A percentile compares a stretch with the other conserved stretches of the same genome.
Conservation (phyloP, 495 filamentous ascomycete genomes). For the Penicillium odoratum region DNA sequence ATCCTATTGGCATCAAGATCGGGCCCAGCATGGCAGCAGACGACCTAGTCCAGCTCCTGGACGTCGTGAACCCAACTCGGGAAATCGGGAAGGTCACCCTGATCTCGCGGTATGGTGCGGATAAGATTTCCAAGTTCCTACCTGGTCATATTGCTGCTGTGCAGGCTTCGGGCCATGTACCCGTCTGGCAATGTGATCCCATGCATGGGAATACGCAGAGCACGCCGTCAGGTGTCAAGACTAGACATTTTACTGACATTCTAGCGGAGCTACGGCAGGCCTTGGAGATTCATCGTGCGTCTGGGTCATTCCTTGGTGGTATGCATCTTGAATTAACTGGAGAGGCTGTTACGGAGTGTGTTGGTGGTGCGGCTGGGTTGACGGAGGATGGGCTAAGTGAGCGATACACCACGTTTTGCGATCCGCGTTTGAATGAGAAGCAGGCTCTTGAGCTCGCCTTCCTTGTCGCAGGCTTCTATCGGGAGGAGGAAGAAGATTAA, state of each 20-base stretch:
- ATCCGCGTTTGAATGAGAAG: slow-evolving; percentile 94
- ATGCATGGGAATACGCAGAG: slow-evolving; percentile 83
- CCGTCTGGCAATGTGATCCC: slow-evolving; percentile 97
- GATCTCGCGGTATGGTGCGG: slow-evolving; percentile 90
- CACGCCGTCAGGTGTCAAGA: slow-evolving; percentile 75
- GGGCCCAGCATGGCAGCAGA: slow-evolving; percentile 75
- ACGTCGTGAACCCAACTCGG: slow-evolving; percentile 77
- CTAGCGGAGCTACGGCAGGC: slow-evolving; percentile 79
- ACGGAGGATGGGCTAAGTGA: slow-evolving; percentile 82
- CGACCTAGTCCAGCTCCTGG: slow-evolving; percentile 74
- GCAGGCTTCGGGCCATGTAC: slow-evolving; percentile 65
- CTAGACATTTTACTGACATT: slow-evolving; percentile 81
- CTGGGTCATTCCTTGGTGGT: slow-evolving; percentile 83
- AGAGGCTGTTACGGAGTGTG: slow-evolving; percentile 94
- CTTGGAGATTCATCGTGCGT: slow-evolving; percentile 76
- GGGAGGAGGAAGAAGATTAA: slow-evolving; percentile 41
- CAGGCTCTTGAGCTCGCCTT: slow-evolving; percentile 95
- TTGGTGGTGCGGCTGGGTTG: slow-evolving; percentile 85
- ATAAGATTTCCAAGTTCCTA: slow-evolving; percentile 67
- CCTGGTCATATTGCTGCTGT: slow-evolving; percentile 86
- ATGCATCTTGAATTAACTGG: slow-evolving; percentile 95
- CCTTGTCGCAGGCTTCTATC: slow-evolving; percentile 82
- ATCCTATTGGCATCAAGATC: slow-evolving; percentile 95
- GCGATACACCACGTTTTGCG: slow-evolving; percentile 93
- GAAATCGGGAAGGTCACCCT: slow-evolving; percentile 91